Percentiles rank a stretch among this genome's conserved stretches.
These are phyloP conservation scores for Penicillium lagena DNA, from an alignment of 495 filamentous ascomycete genomes.

Conservation along the genomic window DNA sequence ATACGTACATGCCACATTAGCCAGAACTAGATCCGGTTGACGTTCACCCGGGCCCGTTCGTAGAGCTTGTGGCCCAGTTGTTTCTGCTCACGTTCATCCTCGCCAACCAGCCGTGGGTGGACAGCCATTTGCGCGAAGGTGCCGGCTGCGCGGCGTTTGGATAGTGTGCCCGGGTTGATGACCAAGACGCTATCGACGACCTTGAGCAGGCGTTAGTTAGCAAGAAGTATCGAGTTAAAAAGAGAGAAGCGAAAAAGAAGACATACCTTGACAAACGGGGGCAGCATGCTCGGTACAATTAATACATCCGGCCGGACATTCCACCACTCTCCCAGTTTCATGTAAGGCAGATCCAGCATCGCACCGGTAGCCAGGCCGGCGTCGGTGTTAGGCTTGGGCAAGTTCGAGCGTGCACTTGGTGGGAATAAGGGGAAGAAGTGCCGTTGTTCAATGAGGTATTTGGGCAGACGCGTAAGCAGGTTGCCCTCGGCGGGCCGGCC, in stretches of 20 bases:
- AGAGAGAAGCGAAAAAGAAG: too few species aligned
- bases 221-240: background rate
- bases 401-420: slow-evolving; percentile 54
- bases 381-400: slow-evolving; percentile 56
- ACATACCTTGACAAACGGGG: slow-evolving; percentile 82
- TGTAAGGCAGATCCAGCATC: slow-evolving; percentile 73
- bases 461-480: slow-evolving; percentile 58
- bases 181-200: slow-evolving; percentile 79
- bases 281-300: slow-evolving; percentile 74
- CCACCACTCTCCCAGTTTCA: slow-evolving; percentile 87
- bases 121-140: slow-evolving; percentile 75
- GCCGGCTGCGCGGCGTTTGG: slow-evolving; percentile 71
- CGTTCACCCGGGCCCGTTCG: slow-evolving; percentile 77
- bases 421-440: slow-evolving; percentile 90
- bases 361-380: slow-evolving; percentile 60
- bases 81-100: slow-evolving; percentile 52
- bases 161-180: slow-evolving; percentile 83
- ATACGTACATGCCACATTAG: slow-evolving; percentile 3
- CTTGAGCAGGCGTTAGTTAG: slow-evolving; percentile 30
- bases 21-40: slow-evolving; percentile 59
- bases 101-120: slow-evolving; percentile 51
- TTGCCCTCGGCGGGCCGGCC: slow-evolving; percentile 50
- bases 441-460: slow-evolving; percentile 76
- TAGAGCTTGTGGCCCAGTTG: slow-evolving; percentile 68
- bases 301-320: slow-evolving; percentile 79